phyloP scores from a whole-genome alignment of 2,329 filamentous ascomycete species.

The Spiromastix sp. region DNA sequence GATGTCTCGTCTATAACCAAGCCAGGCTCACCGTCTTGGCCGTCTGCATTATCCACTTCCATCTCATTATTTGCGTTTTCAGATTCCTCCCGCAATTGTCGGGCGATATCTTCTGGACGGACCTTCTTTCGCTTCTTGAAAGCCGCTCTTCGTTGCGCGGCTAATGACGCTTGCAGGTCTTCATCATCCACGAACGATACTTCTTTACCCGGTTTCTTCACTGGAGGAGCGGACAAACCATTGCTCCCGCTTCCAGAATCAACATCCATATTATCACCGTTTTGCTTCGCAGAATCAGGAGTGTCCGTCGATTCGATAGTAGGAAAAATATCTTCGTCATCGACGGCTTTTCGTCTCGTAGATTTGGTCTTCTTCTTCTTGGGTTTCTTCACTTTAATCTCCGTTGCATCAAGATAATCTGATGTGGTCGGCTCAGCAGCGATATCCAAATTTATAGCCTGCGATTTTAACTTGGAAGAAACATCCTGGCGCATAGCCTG shows the following conservation, averaged over 20 bases:
- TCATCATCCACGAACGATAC: constrained; percentile 79
- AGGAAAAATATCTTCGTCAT: constrained; percentile 48
- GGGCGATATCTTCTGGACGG: constrained; percentile 76
- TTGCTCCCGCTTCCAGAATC: constrained; percentile 45
- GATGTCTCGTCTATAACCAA: constrained; percentile 93
- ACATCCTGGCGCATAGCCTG: constrained; percentile 45
- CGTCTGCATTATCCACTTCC: constrained; percentile 49
- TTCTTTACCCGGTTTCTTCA: constrained; percentile 55
- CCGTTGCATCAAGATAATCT: constrained; percentile 78
- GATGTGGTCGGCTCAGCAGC: constrained; percentile 59
- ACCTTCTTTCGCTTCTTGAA: constrained; percentile 87
- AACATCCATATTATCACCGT: constrained; percentile 60
- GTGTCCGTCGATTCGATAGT: constrained; percentile 21
- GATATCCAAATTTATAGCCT: constrained; percentile 63
- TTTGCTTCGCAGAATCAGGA: constrained; percentile 17
- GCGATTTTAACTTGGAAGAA: constrained; percentile 52
- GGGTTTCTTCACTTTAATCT: constrained; percentile 87
- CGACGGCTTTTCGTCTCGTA: constrained; percentile 57
- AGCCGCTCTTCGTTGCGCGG: constrained; percentile 69
- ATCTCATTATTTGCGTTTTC: constrained; percentile 37
- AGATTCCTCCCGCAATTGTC: constrained; percentile 59
- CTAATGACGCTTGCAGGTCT: constrained; percentile 76
- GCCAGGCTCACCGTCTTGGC: constrained; percentile 48
- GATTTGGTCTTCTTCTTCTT: constrained; percentile 76
- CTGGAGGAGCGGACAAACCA: constrained; percentile 22